These are phyloP conservation scores for Keithomyces neogunnii DNA, from an alignment of 2,329 filamentous ascomycete genomes.

Conservation along the genomic window DNA sequence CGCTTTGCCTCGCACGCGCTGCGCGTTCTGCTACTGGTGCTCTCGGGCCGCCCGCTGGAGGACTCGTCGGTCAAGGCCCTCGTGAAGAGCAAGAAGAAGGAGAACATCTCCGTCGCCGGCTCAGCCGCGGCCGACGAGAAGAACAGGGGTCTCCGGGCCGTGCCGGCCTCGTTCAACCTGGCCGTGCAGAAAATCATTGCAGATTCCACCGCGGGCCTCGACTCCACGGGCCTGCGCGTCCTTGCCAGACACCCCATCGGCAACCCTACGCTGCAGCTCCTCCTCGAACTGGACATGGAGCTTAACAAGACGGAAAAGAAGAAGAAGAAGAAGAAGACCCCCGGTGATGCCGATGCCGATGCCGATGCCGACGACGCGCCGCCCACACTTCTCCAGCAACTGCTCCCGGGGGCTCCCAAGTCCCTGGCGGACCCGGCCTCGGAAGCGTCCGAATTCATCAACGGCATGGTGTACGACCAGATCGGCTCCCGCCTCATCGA, in stretches of 20 bases:
- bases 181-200: conserved; percentile 76
- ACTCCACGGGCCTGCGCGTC: conserved; percentile 71
- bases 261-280: conserved; percentile 84
- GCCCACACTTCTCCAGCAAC: conserved; percentile 55
- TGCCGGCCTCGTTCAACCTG: conserved; percentile 70
- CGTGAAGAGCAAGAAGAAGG: conserved; percentile 89
- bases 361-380: neutral
- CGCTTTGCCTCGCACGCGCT: conserved; percentile 84
- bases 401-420: conserved; percentile 67
- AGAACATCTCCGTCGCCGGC: conserved; percentile 61
- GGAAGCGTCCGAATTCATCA: conserved; percentile 69
- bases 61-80: conserved; percentile 60
- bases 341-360: no score
- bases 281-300: conserved; percentile 78
- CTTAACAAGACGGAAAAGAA: conserved; percentile 43
- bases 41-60: conserved; percentile 75
- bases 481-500: conserved; percentile 88
- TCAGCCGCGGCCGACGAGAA: conserved; percentile 40
- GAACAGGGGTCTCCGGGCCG: conserved; percentile 38
- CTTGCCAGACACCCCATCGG: conserved; percentile 84
- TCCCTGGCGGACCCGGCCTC: conserved; percentile 65
- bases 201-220: conserved; percentile 66
- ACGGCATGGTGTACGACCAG: conserved; percentile 78
- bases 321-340: no score
- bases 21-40: conserved; percentile 73